These are phyloP conservation scores for Colletotrichum trifolii DNA, from an alignment of 2,329 filamentous ascomycete species.

Conservation along the genomic window DNA sequence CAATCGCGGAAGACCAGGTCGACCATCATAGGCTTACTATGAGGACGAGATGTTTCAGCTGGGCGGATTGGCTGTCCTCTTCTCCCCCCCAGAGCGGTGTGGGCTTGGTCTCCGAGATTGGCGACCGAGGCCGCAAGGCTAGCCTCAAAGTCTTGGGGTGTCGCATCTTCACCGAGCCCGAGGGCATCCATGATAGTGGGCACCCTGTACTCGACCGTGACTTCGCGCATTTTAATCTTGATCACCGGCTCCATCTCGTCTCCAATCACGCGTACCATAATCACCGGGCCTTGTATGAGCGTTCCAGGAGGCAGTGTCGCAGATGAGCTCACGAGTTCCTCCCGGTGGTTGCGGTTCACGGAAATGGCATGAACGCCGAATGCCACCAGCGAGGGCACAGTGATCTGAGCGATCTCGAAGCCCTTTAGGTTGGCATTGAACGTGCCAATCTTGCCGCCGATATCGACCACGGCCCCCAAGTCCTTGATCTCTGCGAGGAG, in stretches of 20 bases:
- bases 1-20: constrained; percentile 85
- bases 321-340: constrained; percentile 76
- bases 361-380: constrained; percentile 75
- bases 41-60: constrained; percentile 39
- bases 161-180: constrained; percentile 73
- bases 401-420: constrained; percentile 82
- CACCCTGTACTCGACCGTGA: constrained; percentile 90
- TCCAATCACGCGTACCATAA: constrained; percentile 91
- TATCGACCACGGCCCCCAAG: constrained; percentile 68
- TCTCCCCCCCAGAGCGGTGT: constrained; percentile 55
- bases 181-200: constrained; percentile 84
- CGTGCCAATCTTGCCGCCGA: constrained; percentile 76
- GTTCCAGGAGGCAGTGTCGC: constrained; percentile 31
- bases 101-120: constrained; percentile 75
- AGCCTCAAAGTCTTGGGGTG: constrained; percentile 78
- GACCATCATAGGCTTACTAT: constrained; percentile 69
- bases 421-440: constrained; percentile 69
- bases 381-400: constrained; percentile 83
- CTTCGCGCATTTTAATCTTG: constrained; percentile 86
- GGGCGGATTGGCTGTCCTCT: constrained; percentile 11
- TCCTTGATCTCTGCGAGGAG: constrained; percentile 76
- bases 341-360: constrained; percentile 72
- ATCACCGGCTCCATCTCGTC: constrained; percentile 94
- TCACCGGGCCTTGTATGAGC: constrained; percentile 57
- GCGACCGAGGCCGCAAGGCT: constrained; percentile 84